A percentile compares a stretch with the other conserved stretches of the same genome.
These are phyloP conservation scores for Paramarasmius palmivorus DNA, from an alignment of 1,284 basidiomycete genomes.

Conservation along the genomic window DNA sequence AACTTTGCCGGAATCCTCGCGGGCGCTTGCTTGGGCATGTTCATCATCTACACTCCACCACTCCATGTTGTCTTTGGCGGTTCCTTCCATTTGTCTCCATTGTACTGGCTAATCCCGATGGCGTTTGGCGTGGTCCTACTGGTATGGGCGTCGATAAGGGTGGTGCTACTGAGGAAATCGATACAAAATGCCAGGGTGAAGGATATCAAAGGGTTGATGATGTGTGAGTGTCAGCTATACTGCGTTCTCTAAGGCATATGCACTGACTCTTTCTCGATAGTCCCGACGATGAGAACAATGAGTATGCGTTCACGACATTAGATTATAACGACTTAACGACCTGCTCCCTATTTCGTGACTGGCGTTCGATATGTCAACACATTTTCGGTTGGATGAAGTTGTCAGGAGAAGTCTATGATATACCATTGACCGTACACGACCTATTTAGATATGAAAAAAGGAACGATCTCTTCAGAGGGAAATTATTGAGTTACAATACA, in stretches of 20 bases:
- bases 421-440: no score
- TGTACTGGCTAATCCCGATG: constrained; percentile 69
- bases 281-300: constrained; percentile 69
- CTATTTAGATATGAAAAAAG: no score
- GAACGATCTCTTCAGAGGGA: no score
- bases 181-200: constrained; percentile 57
- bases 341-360: not conserved
- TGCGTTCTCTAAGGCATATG: constrained; percentile 3
- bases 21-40: constrained; percentile 63
- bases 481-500: no score
- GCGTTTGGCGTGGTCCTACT: constrained; percentile 62
- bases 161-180: constrained; percentile 55
- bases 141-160: constrained; percentile 59
- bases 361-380: no score
- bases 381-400: no score
- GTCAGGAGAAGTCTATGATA: no score
- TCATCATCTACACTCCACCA: constrained; percentile 69
- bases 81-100: constrained; percentile 52
- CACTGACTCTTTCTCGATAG: constrained; percentile 30
- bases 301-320: constrained; percentile 52
- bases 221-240: constrained; percentile 48
- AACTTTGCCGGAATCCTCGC: constrained; percentile 67
- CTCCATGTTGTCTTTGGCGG: constrained; percentile 69
- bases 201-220: constrained; percentile 66
- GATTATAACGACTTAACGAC: no score